Base-by-base conservation (phyloP, 1,284 basidiomycete species). In the Ceratorhiza oryzae-sativae region DNA sequence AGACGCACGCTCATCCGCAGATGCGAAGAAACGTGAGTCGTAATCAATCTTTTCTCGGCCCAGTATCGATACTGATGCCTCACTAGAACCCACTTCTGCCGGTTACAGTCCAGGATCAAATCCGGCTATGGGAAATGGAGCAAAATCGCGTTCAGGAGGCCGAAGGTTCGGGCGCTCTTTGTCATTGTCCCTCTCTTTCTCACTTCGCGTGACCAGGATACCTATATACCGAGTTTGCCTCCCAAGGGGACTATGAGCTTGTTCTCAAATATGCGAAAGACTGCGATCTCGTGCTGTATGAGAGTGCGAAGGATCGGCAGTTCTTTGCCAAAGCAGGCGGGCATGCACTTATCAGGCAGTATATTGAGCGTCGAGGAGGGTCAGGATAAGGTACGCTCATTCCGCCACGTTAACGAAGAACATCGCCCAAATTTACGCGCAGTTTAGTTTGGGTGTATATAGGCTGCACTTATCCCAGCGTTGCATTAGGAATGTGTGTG, bases 81-180 rank as follows among this genome's bases (percentile, higher is more conserved):
- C n/a, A n/a, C 48, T 77, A 95, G 91, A 93, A 93, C 78, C 94
- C 95, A 4, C 84, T 97, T 4, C 84, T 98, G 15, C 95, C 95
- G 32, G 93, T 97, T 45, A 98, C 97, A 0, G 96, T 98, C 0
- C 95, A 98, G 77, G 97, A 99, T 82, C 97, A 99, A 82, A 93
- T 99, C 75, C 89, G 97, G 65, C 84, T 99, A 18, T 99, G 97
- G 97, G 97, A 99, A 81, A 85, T 96, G 65, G 97, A 99, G 83
- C 90, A 93, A 80, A 96, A 98, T 80, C 87, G 97, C 61, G 84
- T 99, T 1, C 90, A 92, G 76, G 90, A 91, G 34, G 86, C 91
- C 79, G 92, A 95, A 84, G 93, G 94, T 94, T 78, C 61, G 80
- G 77, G 2, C 41, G 59, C 72, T 45, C 60, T 55, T 27, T 27